Percentiles rank a stretch among this genome's conserved stretches.
These are phyloP conservation scores for Podospora pseudoanserina DNA, from an alignment of 495 filamentous ascomycete genomes.

Conservation along the genomic window DNA sequence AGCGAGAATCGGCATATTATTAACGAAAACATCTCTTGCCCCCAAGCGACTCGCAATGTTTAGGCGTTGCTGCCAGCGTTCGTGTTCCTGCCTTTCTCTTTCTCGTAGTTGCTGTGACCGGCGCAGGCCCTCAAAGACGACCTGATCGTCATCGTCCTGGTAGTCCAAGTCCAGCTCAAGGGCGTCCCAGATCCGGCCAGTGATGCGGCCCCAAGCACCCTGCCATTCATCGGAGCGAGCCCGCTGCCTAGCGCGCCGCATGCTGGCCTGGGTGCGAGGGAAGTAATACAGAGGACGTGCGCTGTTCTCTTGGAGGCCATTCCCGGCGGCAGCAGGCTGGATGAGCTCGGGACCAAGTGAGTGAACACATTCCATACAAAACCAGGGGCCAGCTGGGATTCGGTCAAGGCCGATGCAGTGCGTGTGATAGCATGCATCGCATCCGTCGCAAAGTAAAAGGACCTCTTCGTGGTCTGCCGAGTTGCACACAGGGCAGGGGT, in stretches of 20 bases:
- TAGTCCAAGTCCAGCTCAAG: slow-evolving; percentile 83
- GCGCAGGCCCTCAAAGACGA: slow-evolving; percentile 42
- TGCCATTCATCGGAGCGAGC: slow-evolving; percentile 51
- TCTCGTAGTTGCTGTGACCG: slow-evolving; percentile 57
- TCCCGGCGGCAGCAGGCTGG: slow-evolving; percentile 3
- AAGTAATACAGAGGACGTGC: slow-evolving; percentile 30
- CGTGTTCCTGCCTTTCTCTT: slow-evolving; percentile 62
- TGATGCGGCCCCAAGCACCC: slow-evolving; percentile 53
- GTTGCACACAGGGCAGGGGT: slow-evolving; percentile 78
- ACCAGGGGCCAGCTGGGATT: slow-evolving; percentile 75
- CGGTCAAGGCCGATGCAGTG: slow-evolving; percentile 76
- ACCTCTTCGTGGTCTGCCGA: slow-evolving; percentile 70
- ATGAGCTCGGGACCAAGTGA: slow-evolving; percentile 46
- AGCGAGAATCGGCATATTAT: slow-evolving; percentile 45
- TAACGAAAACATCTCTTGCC: slow-evolving; percentile 61
- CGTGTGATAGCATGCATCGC: slow-evolving; percentile 78
- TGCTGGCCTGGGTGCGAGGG: slow-evolving; percentile 49
- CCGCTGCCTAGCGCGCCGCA: slow-evolving; percentile 45
- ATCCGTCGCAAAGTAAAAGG: slow-evolving; percentile 82
- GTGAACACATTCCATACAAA: slow-evolving; percentile 70
- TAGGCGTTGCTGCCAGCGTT: slow-evolving; percentile 73
- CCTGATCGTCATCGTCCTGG: slow-evolving; percentile 68
- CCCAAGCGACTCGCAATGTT: slow-evolving; percentile 75
- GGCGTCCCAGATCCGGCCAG: slow-evolving; percentile 47
- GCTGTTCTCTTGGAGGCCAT: not conserved